Conservation (phyloP, 2,329 filamentous ascomycete genomes). For the Fusarium veterinarium region DNA sequence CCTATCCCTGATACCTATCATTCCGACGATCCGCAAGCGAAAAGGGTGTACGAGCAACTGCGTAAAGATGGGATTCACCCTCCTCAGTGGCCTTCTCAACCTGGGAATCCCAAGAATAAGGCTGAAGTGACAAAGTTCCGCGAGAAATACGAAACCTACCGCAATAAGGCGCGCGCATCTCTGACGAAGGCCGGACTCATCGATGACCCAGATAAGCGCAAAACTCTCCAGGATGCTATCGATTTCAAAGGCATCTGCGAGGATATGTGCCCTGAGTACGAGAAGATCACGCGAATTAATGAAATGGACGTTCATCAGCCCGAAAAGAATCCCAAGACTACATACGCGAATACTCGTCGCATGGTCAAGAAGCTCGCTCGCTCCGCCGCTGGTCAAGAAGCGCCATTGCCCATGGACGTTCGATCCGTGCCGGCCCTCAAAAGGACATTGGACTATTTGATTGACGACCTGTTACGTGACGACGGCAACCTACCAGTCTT, state of each 20-base stretch:
- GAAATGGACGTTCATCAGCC: constrained; percentile 68
- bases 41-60: constrained; percentile 64
- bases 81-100: constrained; percentile 66
- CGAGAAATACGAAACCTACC: constrained; percentile 67
- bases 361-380: constrained; percentile 77
- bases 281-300: constrained; percentile 71
- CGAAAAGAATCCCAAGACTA: constrained; percentile 62
- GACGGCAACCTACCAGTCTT: constrained; percentile 66
- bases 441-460: constrained; percentile 71
- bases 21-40: constrained; percentile 57
- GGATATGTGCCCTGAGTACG: constrained; percentile 76
- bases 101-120: constrained; percentile 64
- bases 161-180: constrained; percentile 65
- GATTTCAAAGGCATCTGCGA: constrained; percentile 76
- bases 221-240: constrained; percentile 71
- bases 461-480: constrained; percentile 67
- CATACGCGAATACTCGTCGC: constrained; percentile 60
- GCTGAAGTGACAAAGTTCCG: constrained; percentile 65
- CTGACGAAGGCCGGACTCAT: constrained; percentile 70
- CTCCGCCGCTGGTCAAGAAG: constrained; percentile 75
- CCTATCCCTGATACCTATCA: constrained; percentile 35
- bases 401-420: constrained; percentile 75
- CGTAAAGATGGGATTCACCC: constrained; percentile 65
- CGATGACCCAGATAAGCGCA: constrained; percentile 73
- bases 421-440: constrained; percentile 69